A percentile compares a stretch with the other conserved stretches of the same genome.
These are phyloP conservation scores for Esteya vermicola DNA, from an alignment of 2,329 filamentous ascomycete species.

Conservation along the genomic window DNA sequence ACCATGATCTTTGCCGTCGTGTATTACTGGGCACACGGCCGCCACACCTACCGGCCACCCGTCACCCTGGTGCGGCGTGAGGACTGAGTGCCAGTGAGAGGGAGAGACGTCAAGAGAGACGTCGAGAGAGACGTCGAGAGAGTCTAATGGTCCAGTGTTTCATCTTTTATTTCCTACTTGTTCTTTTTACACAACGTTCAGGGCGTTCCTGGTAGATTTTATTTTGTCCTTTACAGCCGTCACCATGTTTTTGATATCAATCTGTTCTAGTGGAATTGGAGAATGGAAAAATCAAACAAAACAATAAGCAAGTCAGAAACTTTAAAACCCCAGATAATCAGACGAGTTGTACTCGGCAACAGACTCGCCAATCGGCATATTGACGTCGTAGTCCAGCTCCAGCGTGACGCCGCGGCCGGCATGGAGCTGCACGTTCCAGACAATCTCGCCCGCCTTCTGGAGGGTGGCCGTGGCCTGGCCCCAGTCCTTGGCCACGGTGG, in stretches of 20 bases:
- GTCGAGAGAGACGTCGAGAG: too few species aligned
- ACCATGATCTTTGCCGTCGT: conserved; percentile 22
- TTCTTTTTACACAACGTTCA: neutral
- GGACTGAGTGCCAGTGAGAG: too few species aligned
- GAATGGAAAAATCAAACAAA: too few species aligned
- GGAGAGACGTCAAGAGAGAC: too few species aligned
- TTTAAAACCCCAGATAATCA: too few species aligned
- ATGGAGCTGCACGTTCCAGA: conserved; percentile 44
- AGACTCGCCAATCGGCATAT: conserved; percentile 34
- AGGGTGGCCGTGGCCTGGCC: conserved; percentile 38
- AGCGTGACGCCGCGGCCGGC: conserved; percentile 42
- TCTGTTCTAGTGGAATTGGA: too few species aligned
- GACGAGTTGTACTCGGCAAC: conserved; percentile 15
- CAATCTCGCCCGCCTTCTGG: conserved; percentile 42
- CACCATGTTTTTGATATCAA: neutral
- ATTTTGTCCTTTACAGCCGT: too few species aligned
- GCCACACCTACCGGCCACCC: conserved; percentile 12
- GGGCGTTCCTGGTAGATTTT: too few species aligned
- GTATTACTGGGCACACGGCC: conserved; percentile 21
- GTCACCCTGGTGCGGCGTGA: conserved; percentile 11
- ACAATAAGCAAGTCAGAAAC: too few species aligned
- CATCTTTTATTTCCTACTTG: neutral
- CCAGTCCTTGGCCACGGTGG: conserved; percentile 27
- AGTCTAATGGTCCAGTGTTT: too few species aligned
- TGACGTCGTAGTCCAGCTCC: conserved; percentile 46